A percentile compares a stretch with the other conserved stretches of the same genome.
phyloP scores from a whole-genome alignment of 257 asterid species.

The Mentha longifolia region DNA sequence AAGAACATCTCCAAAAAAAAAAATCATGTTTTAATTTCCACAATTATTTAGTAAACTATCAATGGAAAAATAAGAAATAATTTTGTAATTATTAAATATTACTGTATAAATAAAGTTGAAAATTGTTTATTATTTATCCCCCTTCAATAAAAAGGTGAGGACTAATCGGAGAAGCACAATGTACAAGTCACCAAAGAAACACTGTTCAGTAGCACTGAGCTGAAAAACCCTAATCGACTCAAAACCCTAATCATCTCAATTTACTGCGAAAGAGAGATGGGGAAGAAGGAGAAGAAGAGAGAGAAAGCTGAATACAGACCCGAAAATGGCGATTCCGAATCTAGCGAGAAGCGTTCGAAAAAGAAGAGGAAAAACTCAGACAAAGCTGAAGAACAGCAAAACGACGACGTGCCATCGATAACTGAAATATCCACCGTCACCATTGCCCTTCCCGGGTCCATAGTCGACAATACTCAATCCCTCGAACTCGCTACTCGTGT shows the following conservation, averaged over 20 bases:
- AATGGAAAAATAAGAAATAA: too few species aligned
- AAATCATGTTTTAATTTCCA: too few species aligned
- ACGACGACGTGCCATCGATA: slow-evolving; percentile 31
- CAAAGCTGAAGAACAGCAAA: slow-evolving; percentile 30
- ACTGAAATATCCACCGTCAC: slow-evolving; percentile 62
- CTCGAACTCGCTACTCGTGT: slow-evolving; percentile 88
- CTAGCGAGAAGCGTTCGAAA: slow-evolving; percentile 37
- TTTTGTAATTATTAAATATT: too few species aligned
- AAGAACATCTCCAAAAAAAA: too few species aligned
- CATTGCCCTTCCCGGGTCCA: slow-evolving; percentile 84
- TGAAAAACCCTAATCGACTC: slow-evolving; percentile 10
- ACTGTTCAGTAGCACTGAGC: neutral
- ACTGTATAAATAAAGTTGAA: too few species aligned
- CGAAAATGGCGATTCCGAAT: slow-evolving; percentile 47
- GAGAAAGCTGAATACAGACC: slow-evolving; percentile 30
- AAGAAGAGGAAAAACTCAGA: slow-evolving; percentile 58
- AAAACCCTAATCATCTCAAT: slow-evolving; percentile 6
- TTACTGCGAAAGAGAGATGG: slow-evolving; percentile 40
- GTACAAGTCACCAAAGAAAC: neutral
- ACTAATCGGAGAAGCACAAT: neutral
- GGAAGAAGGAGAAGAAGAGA: slow-evolving; percentile 63
- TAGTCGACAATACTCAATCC: slow-evolving; percentile 80
- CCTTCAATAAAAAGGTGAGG: too few species aligned
- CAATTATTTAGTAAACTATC: too few species aligned
- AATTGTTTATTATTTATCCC: too few species aligned